phyloP scores from a whole-genome alignment of 2,329 filamentous ascomycete species.

The Phaeoacremonium minimum region DNA sequence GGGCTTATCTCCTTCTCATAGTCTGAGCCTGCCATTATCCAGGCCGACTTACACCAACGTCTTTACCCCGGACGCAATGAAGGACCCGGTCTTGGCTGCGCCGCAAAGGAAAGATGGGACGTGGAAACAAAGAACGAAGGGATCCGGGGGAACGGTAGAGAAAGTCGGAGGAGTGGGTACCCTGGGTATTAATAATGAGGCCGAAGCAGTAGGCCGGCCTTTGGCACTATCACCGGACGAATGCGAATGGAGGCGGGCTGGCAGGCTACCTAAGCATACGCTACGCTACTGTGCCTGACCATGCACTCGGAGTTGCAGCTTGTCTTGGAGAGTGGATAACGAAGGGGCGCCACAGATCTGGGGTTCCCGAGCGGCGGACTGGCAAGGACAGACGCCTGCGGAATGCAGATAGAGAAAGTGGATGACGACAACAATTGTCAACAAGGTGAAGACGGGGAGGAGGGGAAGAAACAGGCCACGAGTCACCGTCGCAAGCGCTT shows the following conservation, averaged over 20 bases:
- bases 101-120: not conserved
- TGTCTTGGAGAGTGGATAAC: too few relatives aligned
- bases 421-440: too few relatives aligned
- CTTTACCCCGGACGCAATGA: not conserved
- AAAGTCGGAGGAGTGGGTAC: too few relatives aligned
- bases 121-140: not conserved
- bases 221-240: too few relatives aligned
- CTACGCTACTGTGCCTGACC: not conserved
- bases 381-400: too few relatives aligned
- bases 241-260: not conserved
- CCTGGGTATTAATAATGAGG: not conserved
- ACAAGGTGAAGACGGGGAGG: too few relatives aligned
- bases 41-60: not conserved
- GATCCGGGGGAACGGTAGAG: not conserved
- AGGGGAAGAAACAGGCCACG: too few relatives aligned
- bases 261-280: not conserved
- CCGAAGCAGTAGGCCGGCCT: too few relatives aligned
- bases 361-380: not conserved
- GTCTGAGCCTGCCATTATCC: slow-evolving; percentile 3
- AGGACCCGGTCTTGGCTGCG: not conserved
- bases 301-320: not conserved
- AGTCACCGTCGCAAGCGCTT: too few relatives aligned
- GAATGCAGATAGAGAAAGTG: too few relatives aligned
- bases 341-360: too few relatives aligned
- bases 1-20: slow-evolving; percentile 12